Evolutionary conservation across 352 stramenopile genomes (phyloP).

Genomic region (Phytophthora syringae): DNA sequence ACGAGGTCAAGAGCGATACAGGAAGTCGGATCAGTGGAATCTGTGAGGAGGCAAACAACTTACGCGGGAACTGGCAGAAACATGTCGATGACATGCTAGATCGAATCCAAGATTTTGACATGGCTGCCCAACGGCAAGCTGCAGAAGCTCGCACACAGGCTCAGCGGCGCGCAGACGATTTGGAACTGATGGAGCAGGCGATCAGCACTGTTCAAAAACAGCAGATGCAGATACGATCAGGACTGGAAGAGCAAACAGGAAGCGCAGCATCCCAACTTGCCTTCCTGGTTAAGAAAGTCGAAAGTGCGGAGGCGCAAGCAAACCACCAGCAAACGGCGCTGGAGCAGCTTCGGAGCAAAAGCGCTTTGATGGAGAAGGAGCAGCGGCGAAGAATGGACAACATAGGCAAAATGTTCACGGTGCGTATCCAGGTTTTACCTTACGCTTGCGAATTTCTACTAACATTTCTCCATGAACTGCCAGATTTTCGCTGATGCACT

Average conservation of each 20-base stretch:
- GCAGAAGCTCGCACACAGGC: slow-evolving; percentile 47
- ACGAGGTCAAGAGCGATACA: slow-evolving; percentile 70
- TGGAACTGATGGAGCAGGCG: slow-evolving; percentile 81
- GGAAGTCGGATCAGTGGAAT: slow-evolving; percentile 59
- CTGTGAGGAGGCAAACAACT: slow-evolving; percentile 68
- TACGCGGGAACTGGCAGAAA: slow-evolving; percentile 75
- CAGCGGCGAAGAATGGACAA: slow-evolving; percentile 78
- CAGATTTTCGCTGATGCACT: slow-evolving; percentile 78
- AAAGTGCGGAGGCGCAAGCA: slow-evolving; percentile 57
- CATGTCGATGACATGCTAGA: slow-evolving; percentile 73
- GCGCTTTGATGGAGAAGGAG: slow-evolving; percentile 64
- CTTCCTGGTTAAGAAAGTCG: slow-evolving; percentile 63
- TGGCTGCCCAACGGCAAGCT: slow-evolving; percentile 46
- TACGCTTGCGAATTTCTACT: not conserved
- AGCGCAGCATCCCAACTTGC: slow-evolving; percentile 41
- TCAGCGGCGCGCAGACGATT: slow-evolving; percentile 69
- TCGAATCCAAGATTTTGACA: slow-evolving; percentile 63
- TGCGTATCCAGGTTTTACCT: slow-evolving; percentile 21
- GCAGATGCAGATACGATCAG: slow-evolving; percentile 58
- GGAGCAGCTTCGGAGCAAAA: slow-evolving; percentile 65
- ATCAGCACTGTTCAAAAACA: slow-evolving; percentile 72
- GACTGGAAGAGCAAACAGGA: slow-evolving; percentile 62
- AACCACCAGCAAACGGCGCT: slow-evolving; percentile 39
- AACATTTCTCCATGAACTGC: slow-evolving; percentile 5
- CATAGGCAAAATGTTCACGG: slow-evolving; percentile 79